These are phyloP conservation scores for Aspergillus kassunensis DNA, from an alignment of 495 filamentous ascomycete genomes.

Conservation along the genomic window DNA sequence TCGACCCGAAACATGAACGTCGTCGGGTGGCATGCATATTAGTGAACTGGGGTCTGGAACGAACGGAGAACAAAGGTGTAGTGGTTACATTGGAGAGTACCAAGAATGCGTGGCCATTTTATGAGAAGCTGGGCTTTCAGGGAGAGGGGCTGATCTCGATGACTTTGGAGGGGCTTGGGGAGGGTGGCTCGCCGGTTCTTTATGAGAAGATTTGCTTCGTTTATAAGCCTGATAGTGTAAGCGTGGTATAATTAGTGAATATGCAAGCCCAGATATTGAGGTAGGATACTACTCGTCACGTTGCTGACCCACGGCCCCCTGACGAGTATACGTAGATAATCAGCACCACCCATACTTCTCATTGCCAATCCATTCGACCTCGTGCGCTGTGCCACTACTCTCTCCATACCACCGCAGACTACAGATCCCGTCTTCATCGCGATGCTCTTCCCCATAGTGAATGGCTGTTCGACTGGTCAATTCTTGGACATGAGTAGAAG, in stretches of 20 bases:
- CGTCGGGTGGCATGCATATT: no score
- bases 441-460: neutral
- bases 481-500: neutral
- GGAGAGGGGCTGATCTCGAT: neutral
- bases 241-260: no score
- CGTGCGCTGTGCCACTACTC: neutral
- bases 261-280: no score
- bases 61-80: neutral
- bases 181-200: neutral
- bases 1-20: no score
- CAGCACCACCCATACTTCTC: constrained; percentile 10
- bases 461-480: neutral
- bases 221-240: no score
- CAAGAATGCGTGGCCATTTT: neutral
- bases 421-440: neutral
- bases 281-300: no score
- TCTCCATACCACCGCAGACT: constrained; percentile 1
- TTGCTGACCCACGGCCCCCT: no score
- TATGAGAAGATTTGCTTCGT: neutral
- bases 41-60: neutral
- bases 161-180: neutral
- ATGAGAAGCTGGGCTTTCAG: neutral
- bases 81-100: neutral
- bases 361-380: constrained; percentile 1
- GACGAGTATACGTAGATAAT: neutral